phyloP scores from a whole-genome alignment of 2,329 filamentous ascomycete genomes.

The Hypoxylon sp. region DNA sequence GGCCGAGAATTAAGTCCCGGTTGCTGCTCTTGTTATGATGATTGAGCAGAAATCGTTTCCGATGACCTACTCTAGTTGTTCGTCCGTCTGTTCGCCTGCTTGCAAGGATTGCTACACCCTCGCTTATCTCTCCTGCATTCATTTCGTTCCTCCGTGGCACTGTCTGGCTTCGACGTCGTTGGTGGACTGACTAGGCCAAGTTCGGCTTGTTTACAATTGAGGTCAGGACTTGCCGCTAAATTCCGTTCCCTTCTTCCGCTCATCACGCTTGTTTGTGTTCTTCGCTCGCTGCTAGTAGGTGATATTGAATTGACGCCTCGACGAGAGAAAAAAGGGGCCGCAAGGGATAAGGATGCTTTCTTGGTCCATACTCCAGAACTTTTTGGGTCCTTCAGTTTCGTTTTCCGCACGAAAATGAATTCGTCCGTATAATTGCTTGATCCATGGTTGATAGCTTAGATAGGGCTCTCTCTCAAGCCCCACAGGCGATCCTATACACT shows the following conservation, averaged over 20 bases:
- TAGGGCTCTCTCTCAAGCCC: slow-evolving; percentile 28
- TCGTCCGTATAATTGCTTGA: slow-evolving; percentile 17
- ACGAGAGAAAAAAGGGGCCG: slow-evolving; percentile 24
- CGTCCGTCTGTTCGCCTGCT: background rate
- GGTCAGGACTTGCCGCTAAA: slow-evolving; percentile 30
- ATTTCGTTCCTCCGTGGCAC: slow-evolving; percentile 17
- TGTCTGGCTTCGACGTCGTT: slow-evolving; percentile 19
- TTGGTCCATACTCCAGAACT: slow-evolving; percentile 23
- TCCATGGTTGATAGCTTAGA: slow-evolving; percentile 15
- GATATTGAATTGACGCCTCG: no score
- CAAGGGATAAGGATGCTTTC: slow-evolving; percentile 26
- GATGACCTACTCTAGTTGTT: slow-evolving; percentile 22
- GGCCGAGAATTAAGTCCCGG: slow-evolving; percentile 8
- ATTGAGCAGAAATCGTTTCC: slow-evolving; percentile 32
- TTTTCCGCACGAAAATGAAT: slow-evolving; percentile 37
- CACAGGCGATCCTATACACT: slow-evolving; percentile 54
- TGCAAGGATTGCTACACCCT: slow-evolving; percentile 36
- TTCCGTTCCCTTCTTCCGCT: slow-evolving; percentile 15
- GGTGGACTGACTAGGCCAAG: slow-evolving; percentile 24
- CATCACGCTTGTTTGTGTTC: slow-evolving; percentile 14
- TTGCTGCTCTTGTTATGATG: background rate
- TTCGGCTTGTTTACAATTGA: no score
- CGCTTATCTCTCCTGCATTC: no score
- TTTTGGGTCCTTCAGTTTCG: slow-evolving; percentile 25
- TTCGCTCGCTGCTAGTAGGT: slow-evolving; percentile 8